Percentiles rank a stretch among this genome's conserved stretches.
These are phyloP conservation scores for Paracorniculantispora psalliotae DNA, from an alignment of 2,329 filamentous ascomycete genomes.

Conservation along the genomic window DNA sequence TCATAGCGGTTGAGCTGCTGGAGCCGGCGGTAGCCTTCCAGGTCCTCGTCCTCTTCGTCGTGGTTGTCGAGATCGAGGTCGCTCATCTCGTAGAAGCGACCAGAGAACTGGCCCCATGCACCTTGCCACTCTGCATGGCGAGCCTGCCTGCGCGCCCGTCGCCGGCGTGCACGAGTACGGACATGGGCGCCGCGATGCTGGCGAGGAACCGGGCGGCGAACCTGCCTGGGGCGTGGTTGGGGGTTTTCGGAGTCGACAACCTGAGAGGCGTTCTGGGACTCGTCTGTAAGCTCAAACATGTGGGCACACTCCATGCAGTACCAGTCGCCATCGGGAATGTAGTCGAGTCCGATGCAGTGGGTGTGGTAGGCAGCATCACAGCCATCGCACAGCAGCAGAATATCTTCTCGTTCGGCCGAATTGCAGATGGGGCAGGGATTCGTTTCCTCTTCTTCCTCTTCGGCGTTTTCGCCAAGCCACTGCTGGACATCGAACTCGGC, in stretches of 20 bases:
- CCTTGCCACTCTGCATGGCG: conserved; percentile 84
- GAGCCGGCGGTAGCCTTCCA: conserved; percentile 49
- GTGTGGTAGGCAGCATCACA: conserved; percentile 90
- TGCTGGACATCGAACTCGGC: conserved; percentile 79
- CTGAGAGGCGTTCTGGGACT: conserved; percentile 29
- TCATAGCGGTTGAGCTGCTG: conserved; percentile 54
- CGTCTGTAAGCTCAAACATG: conserved; percentile 34
- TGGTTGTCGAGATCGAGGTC: conserved; percentile 38
- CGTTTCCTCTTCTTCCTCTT: conserved; percentile 64
- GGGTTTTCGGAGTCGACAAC: conserved; percentile 25
- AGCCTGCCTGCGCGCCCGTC: conserved; percentile 53
- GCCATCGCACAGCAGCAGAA: conserved; percentile 83
- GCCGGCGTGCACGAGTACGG: conserved; percentile 54
- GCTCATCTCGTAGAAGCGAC: conserved; percentile 55
- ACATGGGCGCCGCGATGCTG: conserved; percentile 32
- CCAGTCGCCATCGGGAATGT: conserved; percentile 74
- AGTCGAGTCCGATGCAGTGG: conserved; percentile 79
- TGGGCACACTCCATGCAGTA: conserved; percentile 81
- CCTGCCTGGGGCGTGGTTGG: conserved; percentile 21
- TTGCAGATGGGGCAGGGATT: conserved; percentile 81
- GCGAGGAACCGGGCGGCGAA: conserved; percentile 28
- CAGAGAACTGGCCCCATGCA: conserved; percentile 66
- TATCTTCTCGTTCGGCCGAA: conserved; percentile 72
- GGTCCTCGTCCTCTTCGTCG: conserved; percentile 65
- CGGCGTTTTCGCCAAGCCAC: conserved; percentile 66